A percentile compares a stretch with the other conserved stretches of the same genome.
These are phyloP conservation scores for Purpureocillium takamizusanense DNA, from an alignment of 2,329 filamentous ascomycete species.

Conservation along the genomic window DNA sequence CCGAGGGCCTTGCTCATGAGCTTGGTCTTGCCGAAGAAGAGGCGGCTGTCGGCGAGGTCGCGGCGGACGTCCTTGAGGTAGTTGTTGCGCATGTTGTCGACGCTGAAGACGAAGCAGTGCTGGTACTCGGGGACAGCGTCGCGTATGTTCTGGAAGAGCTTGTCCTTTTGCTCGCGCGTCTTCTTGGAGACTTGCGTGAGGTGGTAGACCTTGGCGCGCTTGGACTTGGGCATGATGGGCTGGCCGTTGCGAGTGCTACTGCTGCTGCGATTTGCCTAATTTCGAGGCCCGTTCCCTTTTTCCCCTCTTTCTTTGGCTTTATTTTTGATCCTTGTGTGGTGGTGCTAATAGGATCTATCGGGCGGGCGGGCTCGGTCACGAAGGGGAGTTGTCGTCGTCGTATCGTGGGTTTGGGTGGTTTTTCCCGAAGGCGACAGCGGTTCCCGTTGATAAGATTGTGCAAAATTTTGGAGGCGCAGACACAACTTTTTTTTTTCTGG, in stretches of 20 bases:
- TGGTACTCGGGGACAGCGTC: slow-evolving; percentile 77
- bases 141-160: slow-evolving; percentile 81
- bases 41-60: slow-evolving; percentile 68
- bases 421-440: background rate
- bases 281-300: no score
- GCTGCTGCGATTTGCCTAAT: no score
- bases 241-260: slow-evolving; percentile 13
- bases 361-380: no score
- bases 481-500: slow-evolving; percentile 2
- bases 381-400: no score
- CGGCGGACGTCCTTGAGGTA: slow-evolving; percentile 85
- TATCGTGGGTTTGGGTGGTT: no score
- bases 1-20: slow-evolving; percentile 96
- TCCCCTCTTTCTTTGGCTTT: no score
- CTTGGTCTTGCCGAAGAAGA: slow-evolving; percentile 99
- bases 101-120: slow-evolving; percentile 85
- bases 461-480: slow-evolving; percentile 18
- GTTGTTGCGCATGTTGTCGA: slow-evolving; percentile 97
- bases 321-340: no score
- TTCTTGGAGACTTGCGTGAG: slow-evolving; percentile 90
- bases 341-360: no score
- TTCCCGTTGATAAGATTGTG: slow-evolving; percentile 19
- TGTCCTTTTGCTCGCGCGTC: slow-evolving; percentile 81
- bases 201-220: slow-evolving; percentile 81
- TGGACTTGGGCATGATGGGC: slow-evolving; percentile 89